Evolutionary conservation across 768 basidiomycete genomes (phyloP), one percentile per base, ranked within the genome.

Genomic region (Tephrocybe rancida): DNA sequence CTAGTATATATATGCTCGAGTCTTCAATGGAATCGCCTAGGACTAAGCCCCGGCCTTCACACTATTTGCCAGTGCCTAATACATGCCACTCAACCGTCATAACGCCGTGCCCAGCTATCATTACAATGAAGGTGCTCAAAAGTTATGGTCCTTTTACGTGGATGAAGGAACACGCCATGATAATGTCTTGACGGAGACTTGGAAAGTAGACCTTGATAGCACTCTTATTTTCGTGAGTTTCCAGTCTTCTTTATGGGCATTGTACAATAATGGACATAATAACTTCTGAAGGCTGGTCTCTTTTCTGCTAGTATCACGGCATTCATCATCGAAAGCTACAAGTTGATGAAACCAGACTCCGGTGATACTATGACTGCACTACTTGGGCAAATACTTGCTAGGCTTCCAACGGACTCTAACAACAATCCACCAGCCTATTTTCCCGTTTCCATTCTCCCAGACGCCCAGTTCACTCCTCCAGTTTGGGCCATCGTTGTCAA

Each of bases 291-390:
- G 74, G 67, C 72, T 29, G 75, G 74, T 66, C 61, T 76, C 16
- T 76, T 76, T 57, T 73, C 73, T 24, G 67, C 73, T 5, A 69
- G 66, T 3, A 61, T 72, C 9, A 72, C 71, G 3, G 64, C 73
- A 2, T 76, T 75, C 46, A 64, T 70, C 13, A 63, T 73, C n/a
- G 67, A 72, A 44, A 70, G 67, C 6, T 69, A 73, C 52, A 58
- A 64, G 30, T 53, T 59, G 32, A 61, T 76, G 13, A 46, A 63
- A 14, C 64, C 64, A 35, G 61, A 75, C 41, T 59, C 70, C 3
- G 48, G 55, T 24, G 65, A 67, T 5, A 54, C 53, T 19, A 64
- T 63, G 7, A 60, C 59, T 11, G 60, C 52, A 37, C 61, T 69
- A 45, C 57, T 74, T 19, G 49, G 59, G 0, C 56, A 62, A 19